Conservation (phyloP, 306 rosid species). For the Psophocarpus tetragonolobus region DNA sequence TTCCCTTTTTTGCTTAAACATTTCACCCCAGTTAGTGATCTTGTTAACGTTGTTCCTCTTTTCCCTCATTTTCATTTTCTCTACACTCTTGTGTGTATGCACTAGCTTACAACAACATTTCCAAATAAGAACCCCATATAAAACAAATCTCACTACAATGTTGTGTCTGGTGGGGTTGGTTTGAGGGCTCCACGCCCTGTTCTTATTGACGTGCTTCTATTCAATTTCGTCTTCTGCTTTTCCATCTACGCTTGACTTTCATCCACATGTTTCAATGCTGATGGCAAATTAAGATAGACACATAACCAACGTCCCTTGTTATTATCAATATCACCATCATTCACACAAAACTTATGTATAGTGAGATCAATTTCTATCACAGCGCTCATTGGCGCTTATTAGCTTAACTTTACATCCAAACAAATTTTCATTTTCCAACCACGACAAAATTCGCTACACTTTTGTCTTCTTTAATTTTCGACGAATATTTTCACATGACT, state of each 20-base stretch:
- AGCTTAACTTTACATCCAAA: background rate
- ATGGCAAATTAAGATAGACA: conserved; percentile 31
- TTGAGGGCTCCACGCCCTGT: conserved; percentile 25
- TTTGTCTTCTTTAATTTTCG: background rate
- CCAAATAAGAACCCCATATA: background rate
- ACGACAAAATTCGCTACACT: background rate
- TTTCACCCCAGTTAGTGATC: conserved; percentile 28
- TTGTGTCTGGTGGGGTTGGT: background rate
- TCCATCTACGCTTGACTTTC: conserved; percentile 28
- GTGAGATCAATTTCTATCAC: background rate
- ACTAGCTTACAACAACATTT: background rate
- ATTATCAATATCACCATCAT: background rate
- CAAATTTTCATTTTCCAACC: background rate
- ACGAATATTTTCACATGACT: background rate
- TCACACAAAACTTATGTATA: background rate
- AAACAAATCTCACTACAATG: background rate
- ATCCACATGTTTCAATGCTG: conserved; percentile 37
- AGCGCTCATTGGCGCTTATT: background rate
- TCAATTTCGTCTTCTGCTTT: conserved; percentile 26
- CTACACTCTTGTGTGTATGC: background rate
- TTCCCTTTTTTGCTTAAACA: conserved; percentile 34
- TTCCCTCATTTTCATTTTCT: background rate
- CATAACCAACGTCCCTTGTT: conserved; percentile 5
- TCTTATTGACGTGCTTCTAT: conserved; percentile 23
- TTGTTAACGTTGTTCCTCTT: background rate